phyloP scores from a whole-genome alignment of 345 rosid species.

The Eucalyptus curtisii region DNA sequence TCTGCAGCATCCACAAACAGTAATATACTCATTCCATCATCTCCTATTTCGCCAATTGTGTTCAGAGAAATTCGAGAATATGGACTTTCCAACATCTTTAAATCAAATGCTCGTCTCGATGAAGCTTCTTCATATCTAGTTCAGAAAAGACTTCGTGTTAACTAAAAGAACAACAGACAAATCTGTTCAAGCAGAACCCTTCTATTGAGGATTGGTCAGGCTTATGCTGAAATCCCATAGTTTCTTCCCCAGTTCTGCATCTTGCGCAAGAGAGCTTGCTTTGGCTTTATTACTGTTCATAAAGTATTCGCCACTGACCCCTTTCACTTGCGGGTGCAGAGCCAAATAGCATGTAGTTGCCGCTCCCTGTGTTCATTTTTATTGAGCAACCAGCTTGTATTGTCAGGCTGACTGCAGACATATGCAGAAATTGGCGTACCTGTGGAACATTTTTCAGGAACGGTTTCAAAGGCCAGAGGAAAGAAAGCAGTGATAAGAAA shows the following conservation, averaged over 20 bases:
- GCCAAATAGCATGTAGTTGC: conserved; percentile 74
- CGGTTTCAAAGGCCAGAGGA: not conserved
- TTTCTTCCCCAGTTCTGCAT: conserved; percentile 27
- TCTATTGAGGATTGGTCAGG: not conserved
- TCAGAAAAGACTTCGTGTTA: not conserved
- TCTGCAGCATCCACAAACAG: not conserved
- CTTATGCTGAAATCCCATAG: conserved; percentile 35
- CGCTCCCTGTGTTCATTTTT: conserved; percentile 33
- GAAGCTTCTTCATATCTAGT: not conserved
- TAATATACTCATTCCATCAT: not conserved
- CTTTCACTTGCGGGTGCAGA: conserved; percentile 47
- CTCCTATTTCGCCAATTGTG: not conserved
- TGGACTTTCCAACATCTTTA: not conserved
- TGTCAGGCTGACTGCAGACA: not conserved
- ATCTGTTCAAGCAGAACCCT: not conserved
- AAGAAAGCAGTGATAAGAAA: not conserved
- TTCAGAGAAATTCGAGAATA: not conserved
- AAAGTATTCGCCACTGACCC: conserved; percentile 40
- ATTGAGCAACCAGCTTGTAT: not conserved
- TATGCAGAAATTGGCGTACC: conserved; percentile 1
- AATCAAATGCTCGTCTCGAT: not conserved
- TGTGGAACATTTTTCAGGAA: conserved; percentile 34
- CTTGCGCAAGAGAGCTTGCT: conserved; percentile 23
- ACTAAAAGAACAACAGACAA: not conserved
- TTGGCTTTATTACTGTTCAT: conserved; percentile 33